Base-by-base conservation (phyloP, 1,139 yeast genomes). In the Blastobotrys serpentis region DNA sequence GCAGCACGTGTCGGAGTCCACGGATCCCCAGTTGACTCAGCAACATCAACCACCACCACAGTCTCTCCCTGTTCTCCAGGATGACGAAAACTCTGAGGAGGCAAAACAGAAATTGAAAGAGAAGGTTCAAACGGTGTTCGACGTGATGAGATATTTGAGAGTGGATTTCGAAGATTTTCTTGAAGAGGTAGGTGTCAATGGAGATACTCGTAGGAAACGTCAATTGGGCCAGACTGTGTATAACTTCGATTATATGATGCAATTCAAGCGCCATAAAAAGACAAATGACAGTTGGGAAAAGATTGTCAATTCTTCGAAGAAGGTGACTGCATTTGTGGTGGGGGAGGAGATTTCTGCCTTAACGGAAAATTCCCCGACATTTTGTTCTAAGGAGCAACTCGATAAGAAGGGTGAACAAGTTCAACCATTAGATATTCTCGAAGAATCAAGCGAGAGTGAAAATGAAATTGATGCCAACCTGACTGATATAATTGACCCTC, bases 81-180 rank as follows among this genome's bases (percentile, higher is more conserved):
- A 33, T 7, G 18, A 33, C 16, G 37, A 33, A 14, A 10, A 5
- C 16, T 16, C 22, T 6, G 37, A 33, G 11, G 37, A 33, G 11
- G 37, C 37, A 4, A 14, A 17, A 7, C 37, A 7, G 21, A 33
- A 33, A 21, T 4, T 33, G 16, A 33, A 33, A 11, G 37, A 33
- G 10, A 33, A 33, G 16, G 37, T 33, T 10, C 37, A 33, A 17
- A 33, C 37, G 3, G 37, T 33, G 18, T 33, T 33, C 13, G 37
- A 33, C 13, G 37, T 33, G 11, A 33, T 33, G 37, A 6, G 37
- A 4, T 33, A 16, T 17, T n/a, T 33, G 13, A 6, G 37, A 10
- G 37, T 33, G 37, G 37, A 33, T n/a, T 33, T 33, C 16, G 37
- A 33, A n/a, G 37, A 33, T 11, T 33, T 33, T 14, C 37, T 33